Conservation (phyloP, 768 basidiomycete species). For the Amanita jacksonii region DNA sequence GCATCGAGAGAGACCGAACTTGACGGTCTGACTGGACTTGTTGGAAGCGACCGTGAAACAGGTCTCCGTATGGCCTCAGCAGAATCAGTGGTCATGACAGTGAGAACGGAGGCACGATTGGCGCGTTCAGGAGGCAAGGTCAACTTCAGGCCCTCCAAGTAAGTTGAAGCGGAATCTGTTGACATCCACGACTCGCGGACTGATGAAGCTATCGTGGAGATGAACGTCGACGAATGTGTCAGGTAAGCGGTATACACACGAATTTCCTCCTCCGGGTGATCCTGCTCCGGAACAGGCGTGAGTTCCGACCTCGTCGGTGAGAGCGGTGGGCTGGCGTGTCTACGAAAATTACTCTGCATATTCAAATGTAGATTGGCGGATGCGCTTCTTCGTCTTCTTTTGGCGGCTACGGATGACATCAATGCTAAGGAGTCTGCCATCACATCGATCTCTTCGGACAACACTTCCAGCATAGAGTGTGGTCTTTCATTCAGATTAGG, state of each 20-base stretch:
- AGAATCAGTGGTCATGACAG: slow-evolving; percentile 47
- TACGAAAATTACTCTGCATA: background rate
- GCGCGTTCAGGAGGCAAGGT: slow-evolving; percentile 25
- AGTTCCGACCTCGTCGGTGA: slow-evolving; percentile 6
- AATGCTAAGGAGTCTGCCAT: slow-evolving; percentile 3
- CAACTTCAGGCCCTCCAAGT: slow-evolving; percentile 31
- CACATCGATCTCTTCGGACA: slow-evolving; percentile 33
- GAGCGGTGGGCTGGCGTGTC: slow-evolving; percentile 2
- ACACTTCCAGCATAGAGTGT: slow-evolving; percentile 30
- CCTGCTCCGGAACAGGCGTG: slow-evolving; percentile 5
- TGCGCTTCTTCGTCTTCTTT: slow-evolving; percentile 3
- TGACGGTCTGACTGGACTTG: slow-evolving; percentile 2
- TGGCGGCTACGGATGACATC: slow-evolving; percentile 6
- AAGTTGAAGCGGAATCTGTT: slow-evolving; percentile 26
- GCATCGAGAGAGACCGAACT: slow-evolving; percentile 12
- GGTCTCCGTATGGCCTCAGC: slow-evolving; percentile 36
- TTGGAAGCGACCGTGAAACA: background rate
- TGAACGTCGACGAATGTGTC: background rate
- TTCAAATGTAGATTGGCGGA: background rate
- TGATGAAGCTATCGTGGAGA: slow-evolving; percentile 12
- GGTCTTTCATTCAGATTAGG: slow-evolving; percentile 18
- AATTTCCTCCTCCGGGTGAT: slow-evolving; percentile 3
- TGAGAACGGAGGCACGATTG: slow-evolving; percentile 37
- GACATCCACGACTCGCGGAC: slow-evolving; percentile 40
- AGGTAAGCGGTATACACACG: background rate